Evolutionary conservation across 1,284 basidiomycete genomes (phyloP), one percentile per base, ranked within the genome.

Genomic region (Xerocomus minutiporus): DNA sequence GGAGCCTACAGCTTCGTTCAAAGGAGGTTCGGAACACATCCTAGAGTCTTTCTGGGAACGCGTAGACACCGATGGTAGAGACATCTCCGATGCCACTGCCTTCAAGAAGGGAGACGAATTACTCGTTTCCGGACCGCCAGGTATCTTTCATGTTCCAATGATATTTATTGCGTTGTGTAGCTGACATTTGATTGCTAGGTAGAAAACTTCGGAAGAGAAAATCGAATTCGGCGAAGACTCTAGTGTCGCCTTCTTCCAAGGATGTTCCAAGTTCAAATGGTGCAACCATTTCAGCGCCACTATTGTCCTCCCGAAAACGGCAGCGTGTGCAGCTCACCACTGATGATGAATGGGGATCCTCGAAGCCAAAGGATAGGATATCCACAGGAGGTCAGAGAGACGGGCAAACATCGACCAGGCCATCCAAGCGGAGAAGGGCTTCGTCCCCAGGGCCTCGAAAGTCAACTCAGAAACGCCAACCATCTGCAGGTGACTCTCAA

Each of bases 1-100:
- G 86, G 86, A 89, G 58, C 86, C 86, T 6, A 63, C 70, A 13
- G 74, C 78, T 43, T 84, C 82, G 7, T 87, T 89, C 56, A 64
- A 66, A 38, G 67, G 54, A 11, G 80, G 76, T 8, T 84, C 83
- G 3, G 78, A 83, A 56, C 74, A 81, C 48, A 74, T 85, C 23
- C 58, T 88, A 9, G 65, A 76, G 13, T 62, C 63, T 1, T 89
- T 89, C 57, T 88, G 86, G 86, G 65, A 73, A 44, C 77, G 79
- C 36, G 71, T 79, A 28, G 71, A 78, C 50, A 69, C 73, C 1
- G 70, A 70, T 44, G 80, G 75, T 2, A 75, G 86, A 50, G 80
- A 87, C 55, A 65, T 71, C 40, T 61, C 71, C 2, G 71, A 82
- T 53, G 57, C 81, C 34, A 67, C 66, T 15, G 63, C 71, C 13